These are phyloP conservation scores for Lachancea sp. DNA, from an alignment of 805 yeast species.

Conservation along the genomic window DNA sequence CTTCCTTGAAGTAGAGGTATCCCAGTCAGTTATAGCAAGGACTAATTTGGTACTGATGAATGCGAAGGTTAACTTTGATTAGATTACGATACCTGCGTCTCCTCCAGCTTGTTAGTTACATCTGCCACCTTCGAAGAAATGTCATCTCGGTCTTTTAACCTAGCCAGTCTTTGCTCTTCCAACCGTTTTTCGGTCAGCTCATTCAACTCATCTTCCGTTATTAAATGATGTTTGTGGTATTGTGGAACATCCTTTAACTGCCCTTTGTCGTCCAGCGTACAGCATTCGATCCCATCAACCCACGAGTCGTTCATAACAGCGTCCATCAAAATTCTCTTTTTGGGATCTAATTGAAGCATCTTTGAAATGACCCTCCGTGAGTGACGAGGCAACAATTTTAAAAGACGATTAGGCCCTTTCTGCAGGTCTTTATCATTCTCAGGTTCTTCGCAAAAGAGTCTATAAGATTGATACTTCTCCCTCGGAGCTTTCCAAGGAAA, in stretches of 20 bases:
- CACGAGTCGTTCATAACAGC: constrained; percentile 55
- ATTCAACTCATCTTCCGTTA: constrained; percentile 57
- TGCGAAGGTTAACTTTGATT: too few relatives aligned
- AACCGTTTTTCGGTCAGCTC: constrained; percentile 36
- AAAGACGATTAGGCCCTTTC: constrained; percentile 65
- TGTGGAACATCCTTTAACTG: constrained; percentile 23
- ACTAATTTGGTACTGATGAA: too few relatives aligned
- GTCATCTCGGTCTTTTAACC: constrained; percentile 10
- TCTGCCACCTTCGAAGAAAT: background rate
- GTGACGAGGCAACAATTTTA: constrained; percentile 63
- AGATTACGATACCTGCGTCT: background rate
- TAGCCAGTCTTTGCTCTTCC: constrained; percentile 24
- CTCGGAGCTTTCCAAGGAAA: constrained; percentile 98
- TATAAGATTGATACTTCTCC: constrained; percentile 63
- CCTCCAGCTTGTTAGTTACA: background rate
- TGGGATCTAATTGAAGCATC: constrained; percentile 61
- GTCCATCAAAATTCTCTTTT: constrained; percentile 50
- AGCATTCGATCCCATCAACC: constrained; percentile 48
- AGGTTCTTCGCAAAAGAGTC: constrained; percentile 49
- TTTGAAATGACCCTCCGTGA: constrained; percentile 53
- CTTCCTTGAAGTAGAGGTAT: too few relatives aligned
- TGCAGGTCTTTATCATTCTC: constrained; percentile 38
- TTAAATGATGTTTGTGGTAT: constrained; percentile 59
- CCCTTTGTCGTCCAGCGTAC: constrained; percentile 34
- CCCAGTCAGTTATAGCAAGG: too few relatives aligned